Evolutionary conservation across 176 grass and related monocot genomes (phyloP), one percentile per base, ranked within the genome.

Genomic region (Eragrostis nindensis): DNA sequence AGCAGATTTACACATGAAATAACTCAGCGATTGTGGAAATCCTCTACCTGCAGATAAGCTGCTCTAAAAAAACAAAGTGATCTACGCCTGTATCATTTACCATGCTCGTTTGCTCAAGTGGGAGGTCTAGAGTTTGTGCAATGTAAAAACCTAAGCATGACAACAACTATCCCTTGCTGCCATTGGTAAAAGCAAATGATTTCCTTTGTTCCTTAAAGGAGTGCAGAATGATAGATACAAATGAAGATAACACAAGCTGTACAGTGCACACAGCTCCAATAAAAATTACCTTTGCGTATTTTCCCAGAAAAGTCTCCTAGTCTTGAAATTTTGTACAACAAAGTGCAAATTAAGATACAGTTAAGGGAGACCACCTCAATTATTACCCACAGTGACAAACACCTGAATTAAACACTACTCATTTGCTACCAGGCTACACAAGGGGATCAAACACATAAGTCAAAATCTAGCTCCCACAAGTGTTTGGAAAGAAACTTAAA

Each of bases 41-140:
- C 55, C 53, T 56, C 44, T 39, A 29, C 78, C 66, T 83, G 73
- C 86, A 82, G 63, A 83, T 71, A 87, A 83, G 79, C 73, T 71
- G 73, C 72, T 43, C 65, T 52, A 41, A 30, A 60, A 66, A 87
- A 36, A 77, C 25, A 70, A 45, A 44, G 16, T 55, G 46, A 65
- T 43, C 74, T 56, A 80, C 4, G 6, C 61, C 78, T 69, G 49
- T 86, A 59, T 8, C 46, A 78, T 64, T 72, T 66, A 56, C 77
- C 57, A 82, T 72, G 38, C 36, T 70, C 54, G 38, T 87, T 68
- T 62, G 45, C 36, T 72, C 56, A 74, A 45, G 80, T 52, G 41
- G 22, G 65, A 67, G n/a, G n/a, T n/a, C n/a, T n/a, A n/a, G n/a
- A n/a, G n/a, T n/a, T n/a, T n/a, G n/a, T n/a, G n/a, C n/a, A n/a